Conservation (phyloP, 176 grass and related monocot species). For the Pontederia paniculata region DNA sequence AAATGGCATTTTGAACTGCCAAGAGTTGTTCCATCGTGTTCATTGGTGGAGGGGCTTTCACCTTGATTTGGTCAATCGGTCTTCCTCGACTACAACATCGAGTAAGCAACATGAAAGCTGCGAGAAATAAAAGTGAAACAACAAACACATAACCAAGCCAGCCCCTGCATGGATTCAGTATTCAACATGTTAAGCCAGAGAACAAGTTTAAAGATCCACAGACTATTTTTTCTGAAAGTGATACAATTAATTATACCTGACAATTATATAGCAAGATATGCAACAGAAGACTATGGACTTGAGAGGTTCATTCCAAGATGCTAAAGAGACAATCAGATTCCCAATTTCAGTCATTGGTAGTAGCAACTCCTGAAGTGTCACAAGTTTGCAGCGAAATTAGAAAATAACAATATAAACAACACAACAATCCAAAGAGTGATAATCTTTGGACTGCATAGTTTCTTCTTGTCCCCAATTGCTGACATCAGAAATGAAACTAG, state of each 20-base stretch:
- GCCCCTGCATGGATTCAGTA: conserved; percentile 44
- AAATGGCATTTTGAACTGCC: conserved; percentile 93
- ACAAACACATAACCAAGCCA: conserved; percentile 61
- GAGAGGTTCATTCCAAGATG: conserved; percentile 17
- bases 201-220: too few species aligned
- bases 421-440: neutral
- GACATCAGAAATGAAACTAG: too few species aligned
- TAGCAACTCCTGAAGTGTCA: conserved; percentile 15
- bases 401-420: too few species aligned
- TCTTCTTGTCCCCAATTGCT: too few species aligned
- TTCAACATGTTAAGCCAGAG: neutral
- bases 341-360: conserved; percentile 5
- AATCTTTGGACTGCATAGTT: neutral
- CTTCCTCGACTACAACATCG: conserved; percentile 66
- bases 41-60: conserved; percentile 66
- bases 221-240: neutral
- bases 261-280: conserved; percentile 14
- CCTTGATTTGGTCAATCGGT: conserved; percentile 60
- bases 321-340: conserved; percentile 1
- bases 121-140: conserved; percentile 55
- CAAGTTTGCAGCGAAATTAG: neutral
- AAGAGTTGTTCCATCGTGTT: conserved; percentile 95
- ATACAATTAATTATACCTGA: conserved; percentile 2
- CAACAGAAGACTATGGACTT: conserved; percentile 15
- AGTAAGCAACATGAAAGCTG: conserved; percentile 75